Base-by-base conservation (phyloP, 2,329 filamentous ascomycete genomes). In the Gaeumannomyces tritici region DNA sequence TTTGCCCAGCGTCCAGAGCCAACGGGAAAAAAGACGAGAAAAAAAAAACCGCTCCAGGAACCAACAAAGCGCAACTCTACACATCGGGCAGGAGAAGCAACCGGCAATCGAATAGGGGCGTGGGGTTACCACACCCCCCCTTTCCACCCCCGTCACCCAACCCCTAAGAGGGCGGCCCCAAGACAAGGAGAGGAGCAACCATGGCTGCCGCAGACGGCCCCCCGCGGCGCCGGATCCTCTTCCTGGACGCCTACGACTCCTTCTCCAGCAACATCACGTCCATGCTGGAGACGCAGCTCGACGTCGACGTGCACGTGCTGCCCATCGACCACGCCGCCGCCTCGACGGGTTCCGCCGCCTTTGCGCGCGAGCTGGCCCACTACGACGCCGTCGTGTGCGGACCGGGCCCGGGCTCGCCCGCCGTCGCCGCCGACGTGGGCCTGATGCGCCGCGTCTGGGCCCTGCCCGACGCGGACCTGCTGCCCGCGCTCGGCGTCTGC, bases 251-350 rank as follows among this genome's bases (percentile, higher is more conserved):
- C 65, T 96, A 96, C 75, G 95, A 99, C 77, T 97, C 93, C 55
- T 99, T 97, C 76, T 91, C 92, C 62, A 93, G 96, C 76, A 98
- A 97, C 76, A 95, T 98, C 69, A 86, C 96, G 61, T 87, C 90
- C 7, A 83, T 96, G 42, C 81, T 98, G 58, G 83, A 89, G 68
- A 85, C 88, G 4, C 80, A 85, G 4, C 80, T 96, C 11, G 76
- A 81, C 64, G 89, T 84, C 26, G 79, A 87, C 21, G 88, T 96
- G 42, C 83, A 83, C 57, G 83, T 89, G 56, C 79, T 96, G 64
- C 85, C 84, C 65, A 92, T 96, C 68, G 90, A 91, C 69, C 79
- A 79, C n/a, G 73, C 79, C 83, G 29, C 11, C 33, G 11, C 42
- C 12, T 51, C 21, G 18, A 2, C 42, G 15, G 21, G 28, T 27